Conservation (phyloP, 257 asterid genomes). For the Solanum chiquidenum region DNA sequence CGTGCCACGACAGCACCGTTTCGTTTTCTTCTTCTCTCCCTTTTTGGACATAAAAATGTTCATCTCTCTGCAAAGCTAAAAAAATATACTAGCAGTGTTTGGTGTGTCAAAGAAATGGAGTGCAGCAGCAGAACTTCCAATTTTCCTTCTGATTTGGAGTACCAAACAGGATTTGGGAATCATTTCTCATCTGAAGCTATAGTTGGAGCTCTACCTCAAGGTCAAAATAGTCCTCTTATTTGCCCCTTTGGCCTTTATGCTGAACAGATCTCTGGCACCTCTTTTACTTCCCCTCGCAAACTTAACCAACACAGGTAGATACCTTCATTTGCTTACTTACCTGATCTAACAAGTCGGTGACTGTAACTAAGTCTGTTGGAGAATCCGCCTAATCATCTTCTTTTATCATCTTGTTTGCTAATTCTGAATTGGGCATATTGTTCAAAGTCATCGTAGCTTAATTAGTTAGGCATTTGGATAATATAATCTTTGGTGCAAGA, state of each 20-base stretch:
- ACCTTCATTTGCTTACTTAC: neutral
- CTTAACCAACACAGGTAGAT: conserved; percentile 63
- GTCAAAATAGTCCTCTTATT: conserved; percentile 76
- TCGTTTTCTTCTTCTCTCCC: neutral
- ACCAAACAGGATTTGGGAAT: conserved; percentile 78
- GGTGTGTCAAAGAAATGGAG: conserved; percentile 15
- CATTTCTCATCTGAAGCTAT: conserved; percentile 80
- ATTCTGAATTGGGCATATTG: neutral
- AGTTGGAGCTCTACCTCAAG: conserved; percentile 71
- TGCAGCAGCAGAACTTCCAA: neutral
- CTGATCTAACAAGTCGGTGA: no score
- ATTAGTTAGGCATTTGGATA: neutral
- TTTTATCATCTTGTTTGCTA: neutral
- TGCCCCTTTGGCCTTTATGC: conserved; percentile 92
- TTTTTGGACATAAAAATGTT: neutral
- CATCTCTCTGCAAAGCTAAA: neutral
- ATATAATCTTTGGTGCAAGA: neutral
- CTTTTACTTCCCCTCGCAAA: conserved; percentile 95
- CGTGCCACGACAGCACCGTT: neutral
- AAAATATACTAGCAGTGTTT: neutral
- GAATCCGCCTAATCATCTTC: neutral
- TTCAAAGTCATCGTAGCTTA: neutral
- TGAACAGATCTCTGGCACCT: conserved; percentile 94
- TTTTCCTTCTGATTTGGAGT: conserved; percentile 26
- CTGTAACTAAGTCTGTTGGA: neutral